Percentiles rank a stretch among this genome's conserved stretches.
Conservation (phyloP, 257 asterid species). For the Nicotiana knightiana region DNA sequence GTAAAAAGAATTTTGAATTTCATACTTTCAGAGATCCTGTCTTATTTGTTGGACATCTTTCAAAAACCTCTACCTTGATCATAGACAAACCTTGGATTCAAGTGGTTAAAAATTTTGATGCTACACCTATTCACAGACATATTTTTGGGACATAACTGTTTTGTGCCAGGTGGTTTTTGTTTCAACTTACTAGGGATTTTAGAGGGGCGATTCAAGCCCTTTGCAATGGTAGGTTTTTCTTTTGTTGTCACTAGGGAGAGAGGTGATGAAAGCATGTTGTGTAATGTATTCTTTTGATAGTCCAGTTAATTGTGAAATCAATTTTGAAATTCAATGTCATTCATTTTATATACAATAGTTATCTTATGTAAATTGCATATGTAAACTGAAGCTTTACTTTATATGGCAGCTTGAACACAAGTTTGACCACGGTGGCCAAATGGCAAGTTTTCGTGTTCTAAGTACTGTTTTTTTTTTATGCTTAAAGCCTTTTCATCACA, state of each 20-base stretch:
- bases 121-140: constrained; percentile 89
- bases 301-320: constrained; percentile 29
- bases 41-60: constrained; percentile 83
- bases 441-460: background rate
- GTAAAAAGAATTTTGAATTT: constrained; percentile 62
- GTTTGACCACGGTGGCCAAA: background rate
- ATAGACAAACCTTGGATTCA: constrained; percentile 85
- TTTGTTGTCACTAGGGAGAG: constrained; percentile 14
- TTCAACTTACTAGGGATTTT: constrained; percentile 23
- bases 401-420: background rate
- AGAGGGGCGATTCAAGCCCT: constrained; percentile 23
- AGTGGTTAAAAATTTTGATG: constrained; percentile 63
- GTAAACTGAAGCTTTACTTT: background rate
- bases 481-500: too few species aligned
- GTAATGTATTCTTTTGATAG: constrained; percentile 42
- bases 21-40: constrained; percentile 69
- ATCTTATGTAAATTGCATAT: background rate
- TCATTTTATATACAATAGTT: background rate
- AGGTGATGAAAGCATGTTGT: constrained; percentile 39
- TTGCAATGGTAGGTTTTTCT: constrained; percentile 24
- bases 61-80: constrained; percentile 72
- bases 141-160: constrained; percentile 61
- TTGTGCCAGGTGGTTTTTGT: constrained; percentile 13
- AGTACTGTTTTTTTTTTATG: too few species aligned
- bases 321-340: constrained; percentile 19